Evolutionary conservation across 2,329 filamentous ascomycete genomes (phyloP).

Genomic region (Ophiocordyceps camponoti-rufipedis): DNA sequence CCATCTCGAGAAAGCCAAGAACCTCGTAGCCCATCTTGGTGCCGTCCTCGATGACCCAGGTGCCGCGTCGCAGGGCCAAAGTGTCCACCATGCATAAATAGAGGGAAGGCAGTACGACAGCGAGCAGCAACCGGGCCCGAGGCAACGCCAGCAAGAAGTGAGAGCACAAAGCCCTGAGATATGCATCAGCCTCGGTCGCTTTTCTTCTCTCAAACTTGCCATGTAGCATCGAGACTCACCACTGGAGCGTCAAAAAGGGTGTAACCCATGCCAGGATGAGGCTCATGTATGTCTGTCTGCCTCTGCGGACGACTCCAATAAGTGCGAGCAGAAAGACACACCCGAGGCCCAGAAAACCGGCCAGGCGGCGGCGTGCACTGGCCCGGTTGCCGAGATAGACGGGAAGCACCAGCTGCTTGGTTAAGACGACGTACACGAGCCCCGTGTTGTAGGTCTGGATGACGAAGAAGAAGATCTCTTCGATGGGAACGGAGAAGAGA

Average conservation of each 20-base stretch:
- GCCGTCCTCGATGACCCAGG: conserved; percentile 50
- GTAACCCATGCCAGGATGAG: conserved; percentile 44
- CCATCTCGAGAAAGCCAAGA: conserved; percentile 49
- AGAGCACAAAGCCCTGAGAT: not conserved
- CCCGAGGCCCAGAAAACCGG: not conserved
- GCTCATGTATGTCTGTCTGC: not conserved
- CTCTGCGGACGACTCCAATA: not conserved
- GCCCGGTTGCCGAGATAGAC: conserved; percentile 16
- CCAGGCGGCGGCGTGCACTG: not conserved
- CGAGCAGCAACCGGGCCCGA: conserved; percentile 36
- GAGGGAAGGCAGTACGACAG: conserved; percentile 44
- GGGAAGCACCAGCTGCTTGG: conserved; percentile 39
- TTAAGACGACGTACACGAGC: conserved; percentile 48
- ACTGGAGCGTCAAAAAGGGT: conserved; percentile 39
- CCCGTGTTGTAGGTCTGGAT: conserved; percentile 60
- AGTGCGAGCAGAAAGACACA: not conserved
- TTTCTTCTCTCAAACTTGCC: not conserved
- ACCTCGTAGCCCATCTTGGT: conserved; percentile 48
- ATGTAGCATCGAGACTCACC: not conserved
- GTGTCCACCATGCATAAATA: conserved; percentile 61
- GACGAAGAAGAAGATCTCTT: conserved; percentile 63
- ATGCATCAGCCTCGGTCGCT: not conserved
- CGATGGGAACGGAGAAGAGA: conserved; percentile 45
- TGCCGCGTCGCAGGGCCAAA: conserved; percentile 45
- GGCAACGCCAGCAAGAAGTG: conserved; percentile 1